Base-by-base conservation (phyloP, 345 rosid genomes). In the Adansonia digitata region DNA sequence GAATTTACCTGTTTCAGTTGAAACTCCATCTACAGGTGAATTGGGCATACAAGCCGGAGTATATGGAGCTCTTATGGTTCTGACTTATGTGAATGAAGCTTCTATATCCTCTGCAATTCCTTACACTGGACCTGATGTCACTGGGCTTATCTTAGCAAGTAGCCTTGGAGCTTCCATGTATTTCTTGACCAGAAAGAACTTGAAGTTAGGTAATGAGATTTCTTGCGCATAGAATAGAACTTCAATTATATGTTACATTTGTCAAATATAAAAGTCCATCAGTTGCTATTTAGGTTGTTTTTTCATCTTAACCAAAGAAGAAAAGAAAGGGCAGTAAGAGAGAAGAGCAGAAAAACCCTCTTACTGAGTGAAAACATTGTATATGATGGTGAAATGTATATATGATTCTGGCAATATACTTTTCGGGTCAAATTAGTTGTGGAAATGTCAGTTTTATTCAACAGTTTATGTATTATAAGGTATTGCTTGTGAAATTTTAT, bases 151-250 rank as follows among this genome's bases (percentile, higher is more conserved):
- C 73, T 79, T 95, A 56, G 97, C 98, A 2, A 72, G 82, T 24
- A 91, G 98, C 81, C 90, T 95, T 51, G 99, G 99, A 51, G 98
- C 94, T 78, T 93, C 98, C 74, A 77, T 95, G 42, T 95, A 90
- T 84, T 93, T 95, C 88, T 84, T 93, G 96, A 90, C 94, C 75
- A 89, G 55, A 81, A 88, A 62, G 87, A 93, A 91, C 56, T 87
- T 95, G 67, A 95, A 86, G 84, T 79, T 91, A 84, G 97, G 99
- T 95, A 86, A 75, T 80, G 64, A 66, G 64, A 0, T 74, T 37
- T 75, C 56, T 61, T 43, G 56, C 55, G 2, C 29, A 15, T 68
- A 46, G 34, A 27, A 7, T 15, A 68, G 7, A 29, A 29, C 3
- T 29, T 69, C 9, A 69, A 18, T 69, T 29, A 2, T 34, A 17